Conservation (phyloP, 352 stramenopile species). For the Phytopythium boreale region DNA sequence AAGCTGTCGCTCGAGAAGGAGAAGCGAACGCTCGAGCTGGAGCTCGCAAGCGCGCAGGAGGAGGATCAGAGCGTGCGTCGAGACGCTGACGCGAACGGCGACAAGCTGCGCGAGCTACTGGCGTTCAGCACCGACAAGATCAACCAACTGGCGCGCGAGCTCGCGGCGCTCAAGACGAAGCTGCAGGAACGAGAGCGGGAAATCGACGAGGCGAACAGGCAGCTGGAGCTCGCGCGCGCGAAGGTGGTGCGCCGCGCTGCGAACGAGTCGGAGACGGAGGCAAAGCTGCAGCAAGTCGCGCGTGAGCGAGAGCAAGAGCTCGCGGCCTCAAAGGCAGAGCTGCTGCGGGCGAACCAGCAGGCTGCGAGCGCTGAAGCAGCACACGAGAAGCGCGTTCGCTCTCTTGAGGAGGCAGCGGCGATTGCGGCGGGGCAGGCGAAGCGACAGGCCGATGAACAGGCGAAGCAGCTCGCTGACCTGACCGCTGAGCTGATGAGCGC, state of each 20-base stretch:
- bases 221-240: neutral
- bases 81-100: slow-evolving; percentile 38
- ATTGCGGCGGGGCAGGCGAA: slow-evolving; percentile 16
- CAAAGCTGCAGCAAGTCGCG: slow-evolving; percentile 33
- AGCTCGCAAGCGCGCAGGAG: slow-evolving; percentile 42
- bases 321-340: slow-evolving; percentile 29
- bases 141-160: slow-evolving; percentile 26
- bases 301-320: slow-evolving; percentile 34
- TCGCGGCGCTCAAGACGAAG: neutral
- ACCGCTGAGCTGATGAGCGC: neutral
- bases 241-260: neutral
- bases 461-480: slow-evolving; percentile 9
- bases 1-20: slow-evolving; percentile 34
- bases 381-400: slow-evolving; percentile 14
- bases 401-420: slow-evolving; percentile 17
- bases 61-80: slow-evolving; percentile 47
- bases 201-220: neutral
- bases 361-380: slow-evolving; percentile 10
- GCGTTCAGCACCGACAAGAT: slow-evolving; percentile 33
- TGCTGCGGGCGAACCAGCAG: slow-evolving; percentile 22
- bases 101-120: slow-evolving; percentile 47
- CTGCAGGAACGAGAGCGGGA: neutral
- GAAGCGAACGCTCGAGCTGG: slow-evolving; percentile 37
- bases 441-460: slow-evolving; percentile 6
- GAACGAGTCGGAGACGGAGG: slow-evolving; percentile 24